Conservation (phyloP, 2,329 filamentous ascomycete genomes). For the Cercospora sesami region DNA sequence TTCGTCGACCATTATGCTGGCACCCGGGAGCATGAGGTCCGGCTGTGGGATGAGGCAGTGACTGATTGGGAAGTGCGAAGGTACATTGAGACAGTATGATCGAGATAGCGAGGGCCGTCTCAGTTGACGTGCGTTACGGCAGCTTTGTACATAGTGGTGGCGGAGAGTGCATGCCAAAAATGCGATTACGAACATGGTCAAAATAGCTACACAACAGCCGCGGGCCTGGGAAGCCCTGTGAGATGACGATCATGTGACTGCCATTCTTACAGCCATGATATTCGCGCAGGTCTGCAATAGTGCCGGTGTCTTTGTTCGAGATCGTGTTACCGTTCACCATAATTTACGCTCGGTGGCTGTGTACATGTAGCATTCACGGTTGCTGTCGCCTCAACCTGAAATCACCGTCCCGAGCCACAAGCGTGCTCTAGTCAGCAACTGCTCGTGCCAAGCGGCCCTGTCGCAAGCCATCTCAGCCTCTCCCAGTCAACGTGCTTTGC, state of each 20-base stretch:
- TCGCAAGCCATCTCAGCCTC: conserved; percentile 10
- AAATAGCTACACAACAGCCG: neutral
- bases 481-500: conserved; percentile 4
- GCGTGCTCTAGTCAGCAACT: neutral
- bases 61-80: conserved; percentile 69
- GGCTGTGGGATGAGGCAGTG: conserved; percentile 91
- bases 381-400: neutral
- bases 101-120: neutral
- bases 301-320: neutral
- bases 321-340: neutral
- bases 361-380: neutral
- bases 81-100: conserved; percentile 42
- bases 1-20: conserved; percentile 97
- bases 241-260: neutral
- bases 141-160: conserved; percentile 7
- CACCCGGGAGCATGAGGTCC: conserved; percentile 85
- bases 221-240: neutral
- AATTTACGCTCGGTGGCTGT: neutral
- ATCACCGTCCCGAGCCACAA: neutral
- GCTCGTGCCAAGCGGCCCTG: neutral
- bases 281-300: neutral
- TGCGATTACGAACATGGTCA: neutral
- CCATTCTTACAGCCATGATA: neutral
- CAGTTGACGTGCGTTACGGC: neutral
- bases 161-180: neutral